These are phyloP conservation scores for Cyclotella baltica DNA, from an alignment of 108 stramenopile species.

Conservation along the genomic window DNA sequence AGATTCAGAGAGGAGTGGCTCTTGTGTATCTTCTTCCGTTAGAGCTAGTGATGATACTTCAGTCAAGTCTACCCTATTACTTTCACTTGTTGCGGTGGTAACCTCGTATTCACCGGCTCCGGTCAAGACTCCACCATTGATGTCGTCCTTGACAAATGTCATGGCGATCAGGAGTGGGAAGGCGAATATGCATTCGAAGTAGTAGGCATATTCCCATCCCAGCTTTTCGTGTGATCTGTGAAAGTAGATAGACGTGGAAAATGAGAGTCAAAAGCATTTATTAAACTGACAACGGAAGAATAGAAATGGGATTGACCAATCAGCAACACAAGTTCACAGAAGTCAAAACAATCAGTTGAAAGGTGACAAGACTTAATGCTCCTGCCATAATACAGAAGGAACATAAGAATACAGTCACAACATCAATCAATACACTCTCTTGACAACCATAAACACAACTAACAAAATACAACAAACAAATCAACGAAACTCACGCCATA, in stretches of 20 bases:
- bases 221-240: constrained; percentile 10
- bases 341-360: not conserved
- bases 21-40: constrained; percentile 1
- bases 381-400: not conserved
- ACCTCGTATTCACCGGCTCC: constrained; percentile 32
- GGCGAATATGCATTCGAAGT: constrained; percentile 32
- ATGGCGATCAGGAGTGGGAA: constrained; percentile 42
- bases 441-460: not conserved
- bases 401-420: not conserved
- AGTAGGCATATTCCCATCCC: constrained; percentile 59
- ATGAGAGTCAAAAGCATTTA: too few relatives aligned
- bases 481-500: constrained; percentile 26
- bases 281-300: too few relatives aligned
- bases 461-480: not conserved
- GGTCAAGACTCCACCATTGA: constrained; percentile 48
- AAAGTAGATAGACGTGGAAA: not conserved
- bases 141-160: constrained; percentile 47
- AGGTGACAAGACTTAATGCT: not conserved
- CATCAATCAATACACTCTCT: not conserved
- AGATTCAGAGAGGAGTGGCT: not conserved
- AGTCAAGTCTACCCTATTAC: not conserved
- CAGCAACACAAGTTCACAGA: too few relatives aligned
- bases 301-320: too few relatives aligned
- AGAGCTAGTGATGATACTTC: not conserved
- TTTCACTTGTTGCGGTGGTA: not conserved